Percentiles rank a stretch among this genome's conserved stretches.
These are phyloP conservation scores for Simmondsia chinensis DNA, from an alignment of 148 eudicot genomes.

Conservation along the genomic window DNA sequence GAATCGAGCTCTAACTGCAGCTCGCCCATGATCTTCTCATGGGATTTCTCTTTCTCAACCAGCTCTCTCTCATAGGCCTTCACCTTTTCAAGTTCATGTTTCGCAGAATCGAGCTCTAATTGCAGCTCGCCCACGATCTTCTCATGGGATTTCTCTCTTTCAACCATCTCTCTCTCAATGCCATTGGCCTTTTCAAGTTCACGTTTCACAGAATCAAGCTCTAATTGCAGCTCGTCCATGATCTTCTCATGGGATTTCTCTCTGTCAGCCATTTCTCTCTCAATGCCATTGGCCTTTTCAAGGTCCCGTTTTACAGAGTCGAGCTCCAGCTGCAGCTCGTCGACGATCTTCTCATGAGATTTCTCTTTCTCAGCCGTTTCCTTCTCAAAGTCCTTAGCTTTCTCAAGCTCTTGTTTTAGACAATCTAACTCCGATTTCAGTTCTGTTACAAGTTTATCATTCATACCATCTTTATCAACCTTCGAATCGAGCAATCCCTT, in stretches of 20 bases:
- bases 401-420: slow-evolving; percentile 49
- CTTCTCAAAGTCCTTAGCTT: slow-evolving; percentile 34
- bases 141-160: slow-evolving; percentile 12
- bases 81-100: slow-evolving; percentile 46
- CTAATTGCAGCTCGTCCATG: slow-evolving; percentile 31
- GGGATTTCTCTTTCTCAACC: slow-evolving; percentile 35
- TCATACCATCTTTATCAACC: slow-evolving; percentile 34
- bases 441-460: slow-evolving; percentile 32
- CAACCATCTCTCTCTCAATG: slow-evolving; percentile 18
- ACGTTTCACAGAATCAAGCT: slow-evolving; percentile 43
- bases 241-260: slow-evolving; percentile 39
- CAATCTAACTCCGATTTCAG: slow-evolving; percentile 49
- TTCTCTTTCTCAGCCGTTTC: slow-evolving; percentile 42
- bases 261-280: slow-evolving; percentile 39
- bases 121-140: slow-evolving; percentile 6
- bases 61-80: slow-evolving; percentile 44
- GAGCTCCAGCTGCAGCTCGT: slow-evolving; percentile 39
- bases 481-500: slow-evolving; percentile 62
- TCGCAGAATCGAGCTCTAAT: slow-evolving; percentile 46
- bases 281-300: slow-evolving; percentile 42
- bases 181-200: slow-evolving; percentile 47
- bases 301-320: slow-evolving; percentile 44
- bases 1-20: too few relatives aligned
- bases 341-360: slow-evolving; percentile 26
- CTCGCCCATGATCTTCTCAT: slow-evolving; percentile 31